phyloP scores from a whole-genome alignment of 352 stramenopile species.

The Phytophthora idaei region DNA sequence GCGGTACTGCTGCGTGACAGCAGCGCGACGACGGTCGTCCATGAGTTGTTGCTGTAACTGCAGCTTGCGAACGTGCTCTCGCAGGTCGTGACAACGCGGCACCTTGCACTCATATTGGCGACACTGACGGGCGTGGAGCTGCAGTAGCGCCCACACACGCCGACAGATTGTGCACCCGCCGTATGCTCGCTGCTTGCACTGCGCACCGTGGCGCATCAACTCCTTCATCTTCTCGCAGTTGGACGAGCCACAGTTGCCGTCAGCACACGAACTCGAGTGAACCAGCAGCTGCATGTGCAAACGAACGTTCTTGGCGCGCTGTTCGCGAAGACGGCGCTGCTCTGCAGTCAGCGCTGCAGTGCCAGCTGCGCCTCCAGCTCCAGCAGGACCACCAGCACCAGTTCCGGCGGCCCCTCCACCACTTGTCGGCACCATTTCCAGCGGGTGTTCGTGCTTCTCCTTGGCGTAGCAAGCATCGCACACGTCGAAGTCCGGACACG shows the following conservation, averaged over 20 bases:
- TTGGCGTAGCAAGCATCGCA: constrained; percentile 89
- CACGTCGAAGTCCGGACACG: constrained; percentile 89
- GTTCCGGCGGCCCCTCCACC: constrained; percentile 28
- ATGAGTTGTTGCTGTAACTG: constrained; percentile 98
- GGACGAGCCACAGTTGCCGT: constrained; percentile 92
- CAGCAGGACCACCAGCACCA: constrained; percentile 17
- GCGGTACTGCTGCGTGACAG: constrained; percentile 88
- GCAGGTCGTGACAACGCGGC: constrained; percentile 95
- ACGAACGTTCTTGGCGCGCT: constrained; percentile 94
- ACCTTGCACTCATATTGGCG: constrained; percentile 94
- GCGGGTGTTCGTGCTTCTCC: constrained; percentile 78
- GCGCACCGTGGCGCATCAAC: constrained; percentile 94
- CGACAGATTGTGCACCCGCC: constrained; percentile 97
- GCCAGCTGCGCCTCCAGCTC: constrained; percentile 26
- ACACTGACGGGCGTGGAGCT: constrained; percentile 97
- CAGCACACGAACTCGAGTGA: constrained; percentile 94
- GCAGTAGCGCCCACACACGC: constrained; percentile 96
- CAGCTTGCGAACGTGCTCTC: constrained; percentile 95
- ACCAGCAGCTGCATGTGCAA: constrained; percentile 98
- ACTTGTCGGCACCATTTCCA: constrained; percentile 85
- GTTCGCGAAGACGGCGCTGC: constrained; percentile 72
- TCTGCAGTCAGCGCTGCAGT: constrained; percentile 56
- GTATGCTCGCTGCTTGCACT: constrained; percentile 92
- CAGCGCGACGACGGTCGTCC: constrained; percentile 94
- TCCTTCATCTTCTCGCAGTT: constrained; percentile 99